A percentile compares a stretch with the other conserved stretches of the same genome.
Conservation (phyloP, 306 rosid genomes). For the Corylus heterophylla region DNA sequence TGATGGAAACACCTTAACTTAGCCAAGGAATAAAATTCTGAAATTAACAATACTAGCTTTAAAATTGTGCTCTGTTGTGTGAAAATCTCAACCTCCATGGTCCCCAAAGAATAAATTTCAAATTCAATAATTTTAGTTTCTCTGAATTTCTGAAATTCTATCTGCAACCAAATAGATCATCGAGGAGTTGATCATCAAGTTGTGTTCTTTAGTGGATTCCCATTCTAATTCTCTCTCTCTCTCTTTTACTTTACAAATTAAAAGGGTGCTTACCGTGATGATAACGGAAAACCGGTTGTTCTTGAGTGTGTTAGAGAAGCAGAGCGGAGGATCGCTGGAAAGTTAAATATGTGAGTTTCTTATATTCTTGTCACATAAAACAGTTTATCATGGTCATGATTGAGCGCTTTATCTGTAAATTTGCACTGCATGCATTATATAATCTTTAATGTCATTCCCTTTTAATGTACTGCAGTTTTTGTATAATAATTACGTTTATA, state of each 20-base stretch:
- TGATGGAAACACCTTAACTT: no score
- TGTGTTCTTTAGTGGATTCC: neutral
- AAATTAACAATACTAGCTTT: neutral
- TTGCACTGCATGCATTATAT: neutral
- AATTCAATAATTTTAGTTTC: neutral
- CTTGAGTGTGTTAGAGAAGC: constrained; percentile 89
- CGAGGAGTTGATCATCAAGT: constrained; percentile 15
- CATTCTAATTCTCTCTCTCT: constrained; percentile 1
- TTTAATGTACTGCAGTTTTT: neutral
- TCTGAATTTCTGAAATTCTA: neutral
- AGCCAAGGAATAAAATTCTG: no score
- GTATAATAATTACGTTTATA: neutral
- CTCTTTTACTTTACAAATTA: neutral
- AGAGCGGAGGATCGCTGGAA: constrained; percentile 86
- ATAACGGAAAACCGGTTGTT: constrained; percentile 90
- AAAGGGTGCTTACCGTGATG: constrained; percentile 96
- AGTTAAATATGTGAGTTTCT: constrained; percentile 61
- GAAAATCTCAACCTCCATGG: neutral
- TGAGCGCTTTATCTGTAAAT: neutral
- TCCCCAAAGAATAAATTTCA: neutral
- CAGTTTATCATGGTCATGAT: neutral
- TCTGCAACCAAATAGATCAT: neutral
- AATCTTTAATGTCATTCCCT: neutral
- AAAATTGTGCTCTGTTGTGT: neutral
- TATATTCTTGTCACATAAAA: neutral